Conservation (phyloP, 2,329 filamentous ascomycete species). For the Beauveria varroae region DNA sequence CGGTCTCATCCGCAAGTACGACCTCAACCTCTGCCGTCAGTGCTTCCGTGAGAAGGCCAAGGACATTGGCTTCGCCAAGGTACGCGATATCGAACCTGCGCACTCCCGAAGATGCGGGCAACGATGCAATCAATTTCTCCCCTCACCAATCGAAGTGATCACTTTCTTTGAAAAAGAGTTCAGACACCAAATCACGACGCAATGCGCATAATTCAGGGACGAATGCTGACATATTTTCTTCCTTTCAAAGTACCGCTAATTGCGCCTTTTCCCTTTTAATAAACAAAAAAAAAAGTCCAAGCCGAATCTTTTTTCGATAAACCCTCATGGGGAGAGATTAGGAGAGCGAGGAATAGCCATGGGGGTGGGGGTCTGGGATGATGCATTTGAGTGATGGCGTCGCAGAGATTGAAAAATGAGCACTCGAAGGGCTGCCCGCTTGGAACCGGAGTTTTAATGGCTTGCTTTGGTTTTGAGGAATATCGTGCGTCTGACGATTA, state of each 20-base stretch:
- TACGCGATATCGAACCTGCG: slow-evolving; percentile 26
- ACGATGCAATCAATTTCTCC: background rate
- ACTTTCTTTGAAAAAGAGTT: background rate
- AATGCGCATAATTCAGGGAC: slow-evolving; percentile 9
- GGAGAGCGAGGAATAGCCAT: slow-evolving; percentile 10
- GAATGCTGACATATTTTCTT: slow-evolving; percentile 13
- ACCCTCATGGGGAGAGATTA: slow-evolving; percentile 6
- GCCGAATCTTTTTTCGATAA: slow-evolving; percentile 9
- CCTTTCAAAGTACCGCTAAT: slow-evolving; percentile 30
- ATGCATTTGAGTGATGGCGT: slow-evolving; percentile 21
- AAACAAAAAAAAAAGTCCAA: slow-evolving; percentile 9
- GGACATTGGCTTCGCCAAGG: slow-evolving; percentile 70
- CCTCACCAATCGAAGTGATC: background rate
- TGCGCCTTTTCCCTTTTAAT: background rate
- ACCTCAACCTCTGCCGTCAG: slow-evolving; percentile 80
- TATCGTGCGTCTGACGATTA: slow-evolving; percentile 35
- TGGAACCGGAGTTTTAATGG: slow-evolving; percentile 38
- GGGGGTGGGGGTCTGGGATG: background rate
- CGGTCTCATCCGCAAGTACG: slow-evolving; percentile 99
- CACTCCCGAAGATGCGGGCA: background rate
- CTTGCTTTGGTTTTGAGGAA: slow-evolving; percentile 36
- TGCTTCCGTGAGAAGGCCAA: slow-evolving; percentile 69
- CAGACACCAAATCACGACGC: background rate
- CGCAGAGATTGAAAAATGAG: slow-evolving; percentile 20
- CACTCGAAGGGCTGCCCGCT: slow-evolving; percentile 34